A percentile compares a stretch with the other conserved stretches of the same genome.
phyloP scores from a whole-genome alignment of 2,329 filamentous ascomycete species.

The Pezicula carpinea region DNA sequence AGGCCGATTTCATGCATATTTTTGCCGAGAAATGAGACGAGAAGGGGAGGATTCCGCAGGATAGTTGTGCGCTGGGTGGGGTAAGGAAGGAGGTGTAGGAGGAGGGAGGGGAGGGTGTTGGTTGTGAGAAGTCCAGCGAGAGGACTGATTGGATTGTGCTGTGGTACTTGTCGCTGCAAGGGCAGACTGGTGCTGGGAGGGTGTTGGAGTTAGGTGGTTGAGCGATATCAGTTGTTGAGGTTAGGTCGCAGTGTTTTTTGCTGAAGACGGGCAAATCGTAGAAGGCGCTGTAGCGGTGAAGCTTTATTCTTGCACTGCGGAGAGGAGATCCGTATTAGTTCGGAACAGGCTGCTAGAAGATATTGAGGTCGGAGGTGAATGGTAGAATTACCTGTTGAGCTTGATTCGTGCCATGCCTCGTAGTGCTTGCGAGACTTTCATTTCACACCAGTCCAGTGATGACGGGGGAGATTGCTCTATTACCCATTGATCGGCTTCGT shows the following conservation, averaged over 20 bases:
- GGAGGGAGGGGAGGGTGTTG: constrained; percentile 4
- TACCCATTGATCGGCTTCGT: constrained; percentile 18
- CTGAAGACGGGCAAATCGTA: constrained; percentile 45
- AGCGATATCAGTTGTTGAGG: constrained; percentile 23
- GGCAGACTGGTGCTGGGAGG: constrained; percentile 10
- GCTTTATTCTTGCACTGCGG: constrained; percentile 43
- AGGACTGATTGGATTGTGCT: neutral
- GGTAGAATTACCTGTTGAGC: constrained; percentile 36
- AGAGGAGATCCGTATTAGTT: neutral
- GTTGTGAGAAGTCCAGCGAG: neutral
- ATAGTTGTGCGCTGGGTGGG: neutral
- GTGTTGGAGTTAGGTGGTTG: constrained; percentile 8
- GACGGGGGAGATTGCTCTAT: constrained; percentile 31
- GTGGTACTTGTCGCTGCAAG: constrained; percentile 15
- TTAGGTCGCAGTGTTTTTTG: constrained; percentile 44
- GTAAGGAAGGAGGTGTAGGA: constrained; percentile 1
- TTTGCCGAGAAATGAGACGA: constrained; percentile 42
- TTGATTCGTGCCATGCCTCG: constrained; percentile 45
- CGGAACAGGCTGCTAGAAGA: neutral
- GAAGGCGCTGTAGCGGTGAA: constrained; percentile 48
- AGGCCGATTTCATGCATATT: constrained; percentile 43
- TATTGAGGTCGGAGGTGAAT: neutral
- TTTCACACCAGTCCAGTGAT: constrained; percentile 28
- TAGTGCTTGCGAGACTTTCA: constrained; percentile 37
- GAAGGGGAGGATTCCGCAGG: constrained; percentile 34